These are phyloP conservation scores for Fusarium xyrophilum DNA, from an alignment of 2,329 filamentous ascomycete genomes.

Conservation along the genomic window DNA sequence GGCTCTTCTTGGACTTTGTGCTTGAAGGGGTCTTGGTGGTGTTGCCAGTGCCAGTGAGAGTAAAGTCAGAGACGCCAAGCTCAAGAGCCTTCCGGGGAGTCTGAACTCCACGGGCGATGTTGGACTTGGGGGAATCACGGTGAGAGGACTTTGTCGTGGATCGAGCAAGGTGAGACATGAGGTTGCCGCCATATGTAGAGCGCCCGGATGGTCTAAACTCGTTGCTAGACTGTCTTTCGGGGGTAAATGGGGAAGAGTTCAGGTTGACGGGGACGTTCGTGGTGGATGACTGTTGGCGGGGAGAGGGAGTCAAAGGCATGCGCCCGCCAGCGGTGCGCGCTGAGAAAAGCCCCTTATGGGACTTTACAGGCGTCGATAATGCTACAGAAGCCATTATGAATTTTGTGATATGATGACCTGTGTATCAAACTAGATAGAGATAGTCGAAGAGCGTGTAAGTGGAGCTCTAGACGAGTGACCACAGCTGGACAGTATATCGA, in stretches of 20 bases:
- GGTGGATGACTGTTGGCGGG: conserved; percentile 68
- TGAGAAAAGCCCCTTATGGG: conserved; percentile 90
- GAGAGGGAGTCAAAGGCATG: conserved; percentile 93
- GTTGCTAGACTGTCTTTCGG: conserved; percentile 63
- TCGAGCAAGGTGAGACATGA: conserved; percentile 80
- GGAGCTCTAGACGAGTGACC: conserved; percentile 53
- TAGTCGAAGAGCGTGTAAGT: conserved; percentile 31
- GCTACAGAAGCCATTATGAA: conserved; percentile 78
- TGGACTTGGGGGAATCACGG: conserved; percentile 93
- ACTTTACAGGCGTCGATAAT: conserved; percentile 92
- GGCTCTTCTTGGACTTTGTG: conserved; percentile 63
- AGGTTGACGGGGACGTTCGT: conserved; percentile 58
- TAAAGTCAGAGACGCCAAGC: conserved; percentile 90
- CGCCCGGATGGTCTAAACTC: conserved; percentile 65
- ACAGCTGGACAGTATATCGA: conserved; percentile 53
- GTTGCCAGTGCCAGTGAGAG: conserved; percentile 81
- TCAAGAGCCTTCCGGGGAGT: conserved; percentile 86
- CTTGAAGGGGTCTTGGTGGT: conserved; percentile 64
- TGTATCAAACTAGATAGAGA: conserved; percentile 13
- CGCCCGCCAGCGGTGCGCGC: conserved; percentile 92
- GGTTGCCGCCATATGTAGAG: conserved; percentile 81
- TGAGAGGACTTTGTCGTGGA: conserved; percentile 70
- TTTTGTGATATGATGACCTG: conserved; percentile 27
- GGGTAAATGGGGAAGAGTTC: conserved; percentile 79
- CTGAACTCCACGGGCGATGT: conserved; percentile 78